Percentiles rank a stretch among this genome's conserved stretches.
Evolutionary conservation across 2,329 filamentous ascomycete genomes (phyloP).

Genomic region (Boeremia lycopersici): DNA sequence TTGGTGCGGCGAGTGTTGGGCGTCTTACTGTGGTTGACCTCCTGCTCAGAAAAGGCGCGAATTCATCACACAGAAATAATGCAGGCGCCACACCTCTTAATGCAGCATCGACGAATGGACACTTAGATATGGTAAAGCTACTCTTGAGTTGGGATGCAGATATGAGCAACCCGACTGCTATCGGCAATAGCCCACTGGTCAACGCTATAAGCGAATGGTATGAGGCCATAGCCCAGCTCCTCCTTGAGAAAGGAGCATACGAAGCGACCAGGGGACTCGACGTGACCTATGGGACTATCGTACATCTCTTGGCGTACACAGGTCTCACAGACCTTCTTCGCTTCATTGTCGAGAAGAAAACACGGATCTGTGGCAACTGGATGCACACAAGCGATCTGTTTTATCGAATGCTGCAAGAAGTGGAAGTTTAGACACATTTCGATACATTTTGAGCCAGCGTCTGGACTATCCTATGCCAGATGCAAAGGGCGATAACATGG

Average conservation of each 20-base stretch:
- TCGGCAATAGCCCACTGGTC: too few species aligned
- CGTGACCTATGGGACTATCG: background rate
- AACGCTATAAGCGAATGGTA: background rate
- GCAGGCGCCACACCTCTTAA: background rate
- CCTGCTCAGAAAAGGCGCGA: background rate
- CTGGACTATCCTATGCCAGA: background rate
- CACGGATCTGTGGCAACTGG: background rate
- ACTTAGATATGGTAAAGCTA: background rate
- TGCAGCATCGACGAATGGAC: background rate
- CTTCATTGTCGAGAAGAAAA: background rate
- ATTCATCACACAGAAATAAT: background rate
- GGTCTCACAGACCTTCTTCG: slow-evolving; percentile 8
- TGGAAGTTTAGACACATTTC: background rate
- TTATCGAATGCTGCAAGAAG: slow-evolving; percentile 5
- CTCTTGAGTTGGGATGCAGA: background rate
- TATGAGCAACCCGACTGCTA: too few species aligned
- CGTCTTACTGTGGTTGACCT: background rate
- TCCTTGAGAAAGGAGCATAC: background rate
- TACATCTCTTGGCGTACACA: slow-evolving; percentile 1
- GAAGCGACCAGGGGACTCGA: background rate
- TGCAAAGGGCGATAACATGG: slow-evolving; percentile 8
- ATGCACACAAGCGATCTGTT: background rate
- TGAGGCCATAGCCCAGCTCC: background rate
- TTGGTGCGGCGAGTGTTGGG: background rate
- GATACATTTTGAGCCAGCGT: background rate